These are phyloP conservation scores for Boletus subparvulus DNA, from an alignment of 768 basidiomycete genomes.

Conservation along the genomic window DNA sequence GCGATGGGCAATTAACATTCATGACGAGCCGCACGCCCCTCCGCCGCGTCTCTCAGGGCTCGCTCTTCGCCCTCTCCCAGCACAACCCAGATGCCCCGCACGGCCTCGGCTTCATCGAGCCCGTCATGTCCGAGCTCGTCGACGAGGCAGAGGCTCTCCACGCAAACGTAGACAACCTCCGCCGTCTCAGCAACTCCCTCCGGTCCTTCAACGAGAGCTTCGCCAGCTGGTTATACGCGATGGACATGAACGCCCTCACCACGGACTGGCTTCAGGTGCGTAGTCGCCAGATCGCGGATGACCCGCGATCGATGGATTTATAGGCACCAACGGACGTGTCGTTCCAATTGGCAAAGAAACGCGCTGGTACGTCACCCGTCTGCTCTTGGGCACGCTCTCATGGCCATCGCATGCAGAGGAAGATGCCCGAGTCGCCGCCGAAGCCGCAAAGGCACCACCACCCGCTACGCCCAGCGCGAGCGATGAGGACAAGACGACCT, in stretches of 20 bases:
- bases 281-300: not conserved
- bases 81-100: constrained; percentile 73
- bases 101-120: constrained; percentile 82
- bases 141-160: constrained; percentile 86
- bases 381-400: not conserved
- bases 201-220: constrained; percentile 91
- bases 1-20: no score
- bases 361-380: constrained; percentile 49
- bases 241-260: constrained; percentile 95
- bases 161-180: constrained; percentile 70
- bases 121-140: constrained; percentile 79
- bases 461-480: constrained; percentile 8
- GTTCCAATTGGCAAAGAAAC: constrained; percentile 54
- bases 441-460: constrained; percentile 48
- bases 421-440: constrained; percentile 51
- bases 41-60: constrained; percentile 87
- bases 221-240: constrained; percentile 85
- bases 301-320: not conserved
- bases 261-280: constrained; percentile 86
- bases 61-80: constrained; percentile 77
- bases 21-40: constrained; percentile 60
- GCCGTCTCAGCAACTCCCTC: constrained; percentile 69
- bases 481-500: constrained; percentile 33
- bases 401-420: constrained; percentile 48
- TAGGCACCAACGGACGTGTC: constrained; percentile 64